Evolutionary conservation across 768 basidiomycete species (phyloP).

Genomic region (Daedalea quercina): DNA sequence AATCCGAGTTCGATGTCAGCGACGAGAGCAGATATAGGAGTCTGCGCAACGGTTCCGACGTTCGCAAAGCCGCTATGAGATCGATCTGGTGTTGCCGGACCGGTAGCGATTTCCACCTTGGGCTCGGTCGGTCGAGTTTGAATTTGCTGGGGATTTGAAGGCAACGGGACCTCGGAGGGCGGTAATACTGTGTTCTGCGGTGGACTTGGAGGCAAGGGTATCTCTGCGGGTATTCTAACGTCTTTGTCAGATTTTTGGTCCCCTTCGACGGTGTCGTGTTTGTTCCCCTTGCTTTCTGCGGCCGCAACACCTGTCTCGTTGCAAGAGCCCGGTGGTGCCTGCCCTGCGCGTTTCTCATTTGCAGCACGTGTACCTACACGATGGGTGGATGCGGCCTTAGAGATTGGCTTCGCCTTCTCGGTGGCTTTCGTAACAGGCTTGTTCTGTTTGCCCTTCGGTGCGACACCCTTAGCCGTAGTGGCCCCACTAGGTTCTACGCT

Average conservation of each 20-base stretch:
- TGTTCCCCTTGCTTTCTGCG: background rate
- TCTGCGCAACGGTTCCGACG: slow-evolving; percentile 22
- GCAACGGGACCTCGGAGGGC: background rate
- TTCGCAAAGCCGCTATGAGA: background rate
- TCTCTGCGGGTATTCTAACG: background rate
- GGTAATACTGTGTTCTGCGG: background rate
- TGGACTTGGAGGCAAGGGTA: background rate
- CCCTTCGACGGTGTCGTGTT: background rate
- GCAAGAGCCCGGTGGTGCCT: too few relatives aligned
- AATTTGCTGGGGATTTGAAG: background rate
- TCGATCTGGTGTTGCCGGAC: background rate
- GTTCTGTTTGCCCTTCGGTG: background rate
- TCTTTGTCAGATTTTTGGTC: background rate
- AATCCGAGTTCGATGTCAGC: slow-evolving; percentile 60
- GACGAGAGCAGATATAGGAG: slow-evolving; percentile 59
- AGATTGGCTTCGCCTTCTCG: slow-evolving; percentile 8
- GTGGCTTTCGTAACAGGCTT: slow-evolving; percentile 7
- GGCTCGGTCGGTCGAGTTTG: background rate
- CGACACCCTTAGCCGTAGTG: background rate
- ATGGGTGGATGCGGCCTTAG: background rate
- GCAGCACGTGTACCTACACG: background rate
- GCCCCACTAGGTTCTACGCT: background rate
- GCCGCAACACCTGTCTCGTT: too few relatives aligned
- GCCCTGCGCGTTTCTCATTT: background rate
- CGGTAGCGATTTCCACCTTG: background rate